Percentiles rank a stretch among this genome's conserved stretches.
phyloP scores from a whole-genome alignment of 371 early-diverging fungal genomes.

The Nematocida sp. region DNA sequence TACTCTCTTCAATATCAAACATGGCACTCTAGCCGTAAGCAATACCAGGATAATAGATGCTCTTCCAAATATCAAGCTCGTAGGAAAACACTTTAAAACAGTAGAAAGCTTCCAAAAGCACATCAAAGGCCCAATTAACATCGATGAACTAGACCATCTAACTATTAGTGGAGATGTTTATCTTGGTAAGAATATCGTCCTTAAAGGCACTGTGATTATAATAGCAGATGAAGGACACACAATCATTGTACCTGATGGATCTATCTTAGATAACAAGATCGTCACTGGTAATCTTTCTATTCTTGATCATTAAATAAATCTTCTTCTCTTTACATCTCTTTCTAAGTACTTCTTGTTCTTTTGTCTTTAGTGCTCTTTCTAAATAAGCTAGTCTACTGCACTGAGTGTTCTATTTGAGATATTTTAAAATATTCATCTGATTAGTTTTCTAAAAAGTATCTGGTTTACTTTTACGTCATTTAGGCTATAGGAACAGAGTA shows the following conservation, averaged over 20 bases:
- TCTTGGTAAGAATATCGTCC: conserved; percentile 82
- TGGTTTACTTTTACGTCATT: too few relatives aligned
- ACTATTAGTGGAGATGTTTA: conserved; percentile 94
- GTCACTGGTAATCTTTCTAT: conserved; percentile 87
- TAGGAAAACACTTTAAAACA: conserved; percentile 92
- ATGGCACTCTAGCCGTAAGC: conserved; percentile 81
- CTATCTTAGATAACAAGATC: conserved; percentile 92
- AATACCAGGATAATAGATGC: conserved; percentile 75
- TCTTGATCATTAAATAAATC: conserved; percentile 60
- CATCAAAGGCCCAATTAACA: conserved; percentile 84
- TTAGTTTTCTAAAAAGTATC: too few relatives aligned
- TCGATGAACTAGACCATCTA: conserved; percentile 89
- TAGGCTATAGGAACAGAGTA: too few relatives aligned
- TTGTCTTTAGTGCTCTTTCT: too few relatives aligned
- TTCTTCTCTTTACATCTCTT: not conserved
- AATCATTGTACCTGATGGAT: conserved; percentile 92
- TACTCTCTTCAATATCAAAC: conserved; percentile 79
- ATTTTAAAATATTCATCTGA: too few relatives aligned
- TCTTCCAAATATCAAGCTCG: conserved; percentile 83
- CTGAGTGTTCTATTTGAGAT: too few relatives aligned
- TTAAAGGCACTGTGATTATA: conserved; percentile 93
- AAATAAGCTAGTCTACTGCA: too few relatives aligned
- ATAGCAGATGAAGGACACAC: conserved; percentile 86
- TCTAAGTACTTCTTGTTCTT: too few relatives aligned
- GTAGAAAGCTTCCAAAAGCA: conserved; percentile 70